These are phyloP conservation scores for Saccharomycopsis sp. DNA, from an alignment of 805 yeast species.

Conservation along the genomic window DNA sequence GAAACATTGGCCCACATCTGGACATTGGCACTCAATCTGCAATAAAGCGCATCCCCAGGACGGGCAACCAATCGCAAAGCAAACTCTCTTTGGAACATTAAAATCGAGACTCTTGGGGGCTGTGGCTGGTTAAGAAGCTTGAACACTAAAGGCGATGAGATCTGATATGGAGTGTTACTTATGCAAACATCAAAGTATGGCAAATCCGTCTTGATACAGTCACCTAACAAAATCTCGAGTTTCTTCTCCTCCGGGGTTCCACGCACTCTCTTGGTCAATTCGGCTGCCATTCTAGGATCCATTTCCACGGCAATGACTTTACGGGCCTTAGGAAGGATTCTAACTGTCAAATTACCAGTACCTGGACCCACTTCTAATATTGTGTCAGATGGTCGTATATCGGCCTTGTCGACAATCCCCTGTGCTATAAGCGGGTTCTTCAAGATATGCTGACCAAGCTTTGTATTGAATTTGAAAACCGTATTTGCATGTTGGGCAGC, in stretches of 20 bases:
- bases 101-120: constrained; percentile 91
- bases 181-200: constrained; percentile 96
- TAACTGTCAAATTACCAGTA: constrained; percentile 94
- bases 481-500: constrained; percentile 67
- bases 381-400: constrained; percentile 82
- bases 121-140: constrained; percentile 82
- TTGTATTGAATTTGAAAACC: constrained; percentile 95
- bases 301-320: constrained; percentile 95
- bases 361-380: constrained; percentile 99
- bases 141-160: constrained; percentile 93
- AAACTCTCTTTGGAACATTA: constrained; percentile 97
- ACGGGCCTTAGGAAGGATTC: constrained; percentile 85
- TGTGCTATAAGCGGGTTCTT: constrained; percentile 96
- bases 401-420: constrained; percentile 96
- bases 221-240: constrained; percentile 87
- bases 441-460: constrained; percentile 92
- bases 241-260: constrained; percentile 93
- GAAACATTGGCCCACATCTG: constrained; percentile 99
- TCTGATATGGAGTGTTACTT: constrained; percentile 96
- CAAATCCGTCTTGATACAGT: constrained; percentile 89
- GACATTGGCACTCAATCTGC: constrained; percentile 91
- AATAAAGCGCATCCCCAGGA: constrained; percentile 93
- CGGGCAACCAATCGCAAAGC: constrained; percentile 89
- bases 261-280: constrained; percentile 92
- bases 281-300: constrained; percentile 99